These are phyloP conservation scores for Botryosphaeria dothidea DNA, from an alignment of 2,329 filamentous ascomycete genomes.

Conservation along the genomic window DNA sequence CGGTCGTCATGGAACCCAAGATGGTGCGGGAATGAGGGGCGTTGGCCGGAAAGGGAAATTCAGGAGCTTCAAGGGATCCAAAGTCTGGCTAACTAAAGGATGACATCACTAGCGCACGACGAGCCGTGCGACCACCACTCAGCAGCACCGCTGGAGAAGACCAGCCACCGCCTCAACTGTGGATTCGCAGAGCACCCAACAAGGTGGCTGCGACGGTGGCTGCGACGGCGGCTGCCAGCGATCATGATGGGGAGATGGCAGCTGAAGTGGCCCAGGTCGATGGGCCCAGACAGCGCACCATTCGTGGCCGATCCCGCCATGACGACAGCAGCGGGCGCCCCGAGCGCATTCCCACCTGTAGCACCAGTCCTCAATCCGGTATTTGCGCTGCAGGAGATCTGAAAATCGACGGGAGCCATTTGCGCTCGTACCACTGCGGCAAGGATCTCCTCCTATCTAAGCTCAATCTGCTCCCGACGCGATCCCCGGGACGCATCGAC, in stretches of 20 bases:
- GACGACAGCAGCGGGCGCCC: neutral
- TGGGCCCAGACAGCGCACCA: neutral
- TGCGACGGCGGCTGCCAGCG: neutral
- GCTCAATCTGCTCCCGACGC: neutral
- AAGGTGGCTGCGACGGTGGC: too few species aligned
- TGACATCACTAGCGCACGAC: conserved; percentile 3
- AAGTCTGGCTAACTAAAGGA: neutral
- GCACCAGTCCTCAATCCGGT: neutral
- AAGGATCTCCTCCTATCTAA: neutral
- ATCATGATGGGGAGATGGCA: neutral
- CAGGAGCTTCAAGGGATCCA: neutral
- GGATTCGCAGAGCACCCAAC: neutral
- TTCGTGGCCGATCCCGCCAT: neutral
- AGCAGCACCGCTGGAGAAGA: neutral
- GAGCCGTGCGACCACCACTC: neutral
- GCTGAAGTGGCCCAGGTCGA: neutral
- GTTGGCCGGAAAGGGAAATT: neutral
- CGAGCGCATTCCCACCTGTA: neutral
- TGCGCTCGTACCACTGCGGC: neutral
- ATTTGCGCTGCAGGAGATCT: neutral
- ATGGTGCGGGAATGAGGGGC: neutral
- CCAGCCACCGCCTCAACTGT: neutral
- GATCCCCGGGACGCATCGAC: neutral
- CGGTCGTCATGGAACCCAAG: neutral
- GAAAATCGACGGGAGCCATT: neutral